Base-by-base conservation (phyloP, 2,329 filamentous ascomycete genomes). In the Zymoseptoria crescenta region DNA sequence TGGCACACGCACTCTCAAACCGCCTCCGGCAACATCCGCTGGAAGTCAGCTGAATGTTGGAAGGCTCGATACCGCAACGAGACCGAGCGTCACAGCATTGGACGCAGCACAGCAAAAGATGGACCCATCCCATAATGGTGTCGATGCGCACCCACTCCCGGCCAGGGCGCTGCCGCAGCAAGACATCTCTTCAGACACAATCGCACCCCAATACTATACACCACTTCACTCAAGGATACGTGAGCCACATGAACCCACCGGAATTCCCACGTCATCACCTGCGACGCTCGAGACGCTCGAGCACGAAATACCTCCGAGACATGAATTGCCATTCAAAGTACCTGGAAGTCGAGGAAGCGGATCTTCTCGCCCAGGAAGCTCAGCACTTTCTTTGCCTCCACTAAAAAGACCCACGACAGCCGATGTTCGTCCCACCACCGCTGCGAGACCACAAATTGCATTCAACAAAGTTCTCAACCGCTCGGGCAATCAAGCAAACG, bases 271-370 rank as follows among this genome's bases (percentile, higher is more conserved):
- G 10, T 19, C 51, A 10, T 52, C 51, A 27, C 7, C 51, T 13
- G 20, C 51, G n/a, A 13, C 51, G 20, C 24, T 52, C 10, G 55
- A 56, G 4, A 62, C 62, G 7, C 56, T 64, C 1, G 62, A 68
- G 24, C 58, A 64, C 52, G 62, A 62, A 16, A 56, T 67, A 9
- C 65, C 62, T 27, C 65, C 55, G 29, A 59, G 41, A 55, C 63
- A 74, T 53, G 74, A 76, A 60, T 68, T 76, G 19, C 74, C 75
- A 3, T 78, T 77, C 61, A 64, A 68, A 45, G 69, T 72, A 7
- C 64, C 69, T n/a, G 70, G 70, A 59, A 66, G 45, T 70, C 69
- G 54, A 63, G 67, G 41, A 64, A 62, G 57, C 35, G 56, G 48
- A 19, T 67, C 58, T 35, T 67, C 63, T 29, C 50, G 64, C n/a